Evolutionary conservation across 495 filamentous ascomycete species (phyloP).

Genomic region (Talaromyces stipitatus): DNA sequence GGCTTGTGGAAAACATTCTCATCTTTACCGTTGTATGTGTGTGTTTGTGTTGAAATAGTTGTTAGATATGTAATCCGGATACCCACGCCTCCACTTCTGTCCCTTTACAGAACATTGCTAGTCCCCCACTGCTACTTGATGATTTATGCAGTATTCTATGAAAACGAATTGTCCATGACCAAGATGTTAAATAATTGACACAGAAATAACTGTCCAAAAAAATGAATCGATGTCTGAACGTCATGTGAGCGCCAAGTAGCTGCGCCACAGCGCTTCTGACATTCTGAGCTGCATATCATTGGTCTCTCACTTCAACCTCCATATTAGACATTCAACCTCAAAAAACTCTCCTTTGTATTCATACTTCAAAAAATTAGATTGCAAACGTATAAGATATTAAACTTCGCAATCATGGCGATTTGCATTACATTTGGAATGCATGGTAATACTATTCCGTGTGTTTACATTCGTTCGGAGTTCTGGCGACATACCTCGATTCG

Average conservation of each 20-base stretch:
- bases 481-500: too few species aligned
- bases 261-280: neutral
- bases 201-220: neutral
- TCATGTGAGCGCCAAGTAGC: neutral
- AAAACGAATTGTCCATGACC: too few species aligned
- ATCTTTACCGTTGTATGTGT: neutral
- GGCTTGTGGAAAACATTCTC: neutral
- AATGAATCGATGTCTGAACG: neutral
- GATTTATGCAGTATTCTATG: neutral
- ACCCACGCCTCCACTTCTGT: neutral
- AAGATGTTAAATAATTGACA: too few species aligned
- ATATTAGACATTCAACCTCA: neutral
- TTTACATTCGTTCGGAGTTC: too few species aligned
- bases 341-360: neutral
- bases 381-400: neutral
- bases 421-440: conserved; percentile 51
- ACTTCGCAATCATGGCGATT: conserved; percentile 35
- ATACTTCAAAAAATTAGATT: neutral
- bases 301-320: neutral
- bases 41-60: neutral
- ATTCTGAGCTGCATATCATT: too few species aligned
- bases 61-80: neutral
- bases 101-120: neutral
- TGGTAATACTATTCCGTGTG: conserved; percentile 26
- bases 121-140: neutral